Evolutionary conservation across 257 asterid genomes (phyloP).

Genomic region (Lavandula angustifolia): DNA sequence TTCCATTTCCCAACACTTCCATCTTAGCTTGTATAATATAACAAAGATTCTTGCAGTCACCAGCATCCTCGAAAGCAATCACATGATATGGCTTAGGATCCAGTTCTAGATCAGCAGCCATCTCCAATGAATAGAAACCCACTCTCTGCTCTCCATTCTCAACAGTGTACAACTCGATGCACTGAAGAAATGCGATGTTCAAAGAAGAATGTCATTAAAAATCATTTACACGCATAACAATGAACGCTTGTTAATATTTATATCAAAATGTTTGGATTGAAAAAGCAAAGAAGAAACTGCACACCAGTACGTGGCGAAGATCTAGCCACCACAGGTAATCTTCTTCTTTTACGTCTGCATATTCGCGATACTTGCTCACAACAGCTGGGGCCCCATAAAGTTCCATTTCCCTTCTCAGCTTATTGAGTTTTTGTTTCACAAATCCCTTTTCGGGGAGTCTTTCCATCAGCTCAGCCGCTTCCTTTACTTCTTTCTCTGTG

Average conservation of each 20-base stretch:
- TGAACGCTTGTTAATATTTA: background rate
- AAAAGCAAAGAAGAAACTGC: conserved; percentile 9
- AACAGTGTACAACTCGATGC: conserved; percentile 78
- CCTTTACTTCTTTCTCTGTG: conserved; percentile 89
- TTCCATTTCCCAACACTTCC: conserved; percentile 86
- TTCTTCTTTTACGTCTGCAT: conserved; percentile 77
- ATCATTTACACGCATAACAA: conserved; percentile 5
- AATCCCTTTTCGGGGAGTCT: conserved; percentile 74
- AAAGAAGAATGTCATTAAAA: conserved; percentile 21
- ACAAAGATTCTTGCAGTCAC: conserved; percentile 86
- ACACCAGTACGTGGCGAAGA: conserved; percentile 77
- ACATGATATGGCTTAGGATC: conserved; percentile 86
- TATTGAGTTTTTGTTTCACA: conserved; percentile 67
- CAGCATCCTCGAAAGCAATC: conserved; percentile 88
- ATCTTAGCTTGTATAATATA: conserved; percentile 79
- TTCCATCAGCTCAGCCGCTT: conserved; percentile 76
- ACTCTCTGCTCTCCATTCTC: conserved; percentile 71
- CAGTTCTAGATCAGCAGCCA: conserved; percentile 95
- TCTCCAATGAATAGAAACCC: conserved; percentile 92
- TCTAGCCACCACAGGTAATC: conserved; percentile 99
- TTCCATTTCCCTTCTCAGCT: conserved; percentile 89
- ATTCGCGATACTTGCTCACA: conserved; percentile 90
- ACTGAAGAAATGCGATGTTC: conserved; percentile 46
- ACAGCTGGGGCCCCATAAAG: conserved; percentile 93
- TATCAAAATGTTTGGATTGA: conserved; percentile 7